These are phyloP conservation scores for Trichoderma sp. DNA, from an alignment of 2,329 filamentous ascomycete genomes.

Conservation along the genomic window DNA sequence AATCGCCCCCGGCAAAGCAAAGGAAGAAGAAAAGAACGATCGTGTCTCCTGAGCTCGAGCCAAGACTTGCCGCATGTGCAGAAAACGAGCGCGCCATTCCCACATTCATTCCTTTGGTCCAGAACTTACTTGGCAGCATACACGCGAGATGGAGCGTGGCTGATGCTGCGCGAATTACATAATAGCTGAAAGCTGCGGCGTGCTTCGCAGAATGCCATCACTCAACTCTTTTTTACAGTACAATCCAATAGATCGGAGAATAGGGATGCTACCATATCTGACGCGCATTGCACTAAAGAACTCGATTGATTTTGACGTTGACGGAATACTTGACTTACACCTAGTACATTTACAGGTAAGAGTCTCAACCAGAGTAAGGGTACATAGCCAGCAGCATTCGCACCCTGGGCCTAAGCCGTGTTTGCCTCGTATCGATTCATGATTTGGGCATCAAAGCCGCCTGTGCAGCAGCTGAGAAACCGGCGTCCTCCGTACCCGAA, in stretches of 20 bases:
- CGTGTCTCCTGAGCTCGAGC: neutral
- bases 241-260: neutral
- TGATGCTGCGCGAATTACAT: neutral
- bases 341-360: neutral
- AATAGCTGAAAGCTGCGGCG: neutral
- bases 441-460: neutral
- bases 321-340: neutral
- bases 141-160: neutral
- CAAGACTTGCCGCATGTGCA: neutral
- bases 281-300: neutral
- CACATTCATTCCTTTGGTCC: neutral
- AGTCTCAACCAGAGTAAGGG: neutral
- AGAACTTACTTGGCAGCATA: constrained; percentile 1
- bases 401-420: neutral
- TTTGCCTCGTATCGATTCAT: neutral
- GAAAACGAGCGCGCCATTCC: neutral
- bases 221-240: neutral
- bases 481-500: constrained; percentile 9
- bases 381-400: neutral
- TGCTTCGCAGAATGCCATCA: neutral
- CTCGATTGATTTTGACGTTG: neutral
- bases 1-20: neutral
- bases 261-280: neutral
- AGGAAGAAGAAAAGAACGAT: neutral
- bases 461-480: neutral